Evolutionary conservation across 345 rosid species (phyloP).

Genomic region (Microthlaspi erraticum): DNA sequence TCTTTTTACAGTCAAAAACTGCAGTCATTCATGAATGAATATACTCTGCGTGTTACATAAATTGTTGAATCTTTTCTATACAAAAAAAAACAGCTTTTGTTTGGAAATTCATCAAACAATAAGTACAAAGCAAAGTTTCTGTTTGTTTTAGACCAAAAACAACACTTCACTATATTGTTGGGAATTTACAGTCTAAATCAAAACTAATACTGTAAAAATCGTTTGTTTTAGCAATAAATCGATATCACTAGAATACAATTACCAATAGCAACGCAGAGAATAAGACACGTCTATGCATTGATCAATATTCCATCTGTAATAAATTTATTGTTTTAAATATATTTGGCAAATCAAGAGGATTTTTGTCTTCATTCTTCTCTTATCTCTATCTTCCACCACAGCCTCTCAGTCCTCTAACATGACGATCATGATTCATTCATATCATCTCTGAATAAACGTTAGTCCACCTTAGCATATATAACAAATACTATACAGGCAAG

Average conservation of each 20-base stretch:
- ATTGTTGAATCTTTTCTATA: not conserved
- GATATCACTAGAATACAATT: constrained; percentile 22
- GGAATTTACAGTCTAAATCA: constrained; percentile 3
- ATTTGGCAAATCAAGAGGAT: not conserved
- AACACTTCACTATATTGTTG: not conserved
- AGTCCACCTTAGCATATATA: not conserved
- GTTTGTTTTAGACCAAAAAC: not conserved
- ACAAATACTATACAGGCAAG: not conserved
- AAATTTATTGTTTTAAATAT: not conserved
- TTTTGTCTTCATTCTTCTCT: constrained; percentile 40
- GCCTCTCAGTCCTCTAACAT: constrained; percentile 43
- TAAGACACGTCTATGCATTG: constrained; percentile 22
- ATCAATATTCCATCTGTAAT: constrained; percentile 36
- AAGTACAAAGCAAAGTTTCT: not conserved
- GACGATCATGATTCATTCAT: constrained; percentile 7
- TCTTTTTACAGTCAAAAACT: constrained; percentile 15
- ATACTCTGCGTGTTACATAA: constrained; percentile 9
- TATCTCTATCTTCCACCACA: constrained; percentile 39
- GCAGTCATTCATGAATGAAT: not conserved
- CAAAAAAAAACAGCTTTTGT: not conserved
- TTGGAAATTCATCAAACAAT: not conserved
- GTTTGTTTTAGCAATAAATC: not conserved
- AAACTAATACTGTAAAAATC: constrained; percentile 11
- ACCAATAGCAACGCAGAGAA: constrained; percentile 31
- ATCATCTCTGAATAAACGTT: constrained; percentile 5